A percentile compares a stretch with the other conserved stretches of the same genome.
Evolutionary conservation across 169 alveolate genomes (phyloP).

Genomic region (Eimeria tenella): DNA sequence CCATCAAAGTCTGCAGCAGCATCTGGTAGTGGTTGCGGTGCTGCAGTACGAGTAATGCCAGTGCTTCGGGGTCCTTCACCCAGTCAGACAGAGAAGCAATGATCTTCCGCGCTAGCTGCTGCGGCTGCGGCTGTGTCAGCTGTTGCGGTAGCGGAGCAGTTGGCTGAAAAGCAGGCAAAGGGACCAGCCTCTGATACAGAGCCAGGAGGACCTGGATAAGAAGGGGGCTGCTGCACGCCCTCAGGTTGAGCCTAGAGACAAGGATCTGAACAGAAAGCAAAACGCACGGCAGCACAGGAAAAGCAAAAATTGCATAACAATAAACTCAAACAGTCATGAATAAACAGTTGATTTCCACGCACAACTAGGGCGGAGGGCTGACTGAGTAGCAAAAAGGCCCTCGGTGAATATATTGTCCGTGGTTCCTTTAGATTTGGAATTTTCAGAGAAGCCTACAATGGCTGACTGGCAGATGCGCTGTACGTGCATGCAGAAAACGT

Average conservation of each 20-base stretch:
- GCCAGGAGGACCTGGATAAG: slow-evolving; percentile 68
- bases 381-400: too few species aligned
- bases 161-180: slow-evolving; percentile 77
- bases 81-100: slow-evolving; percentile 40
- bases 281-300: too few species aligned
- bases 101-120: slow-evolving; percentile 55
- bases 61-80: slow-evolving; percentile 35
- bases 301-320: too few species aligned
- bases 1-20: slow-evolving; percentile 75
- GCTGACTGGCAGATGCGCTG: slow-evolving; percentile 71
- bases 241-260: slow-evolving; percentile 61
- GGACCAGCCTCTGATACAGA: slow-evolving; percentile 61
- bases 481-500: slow-evolving; percentile 73
- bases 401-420: too few species aligned
- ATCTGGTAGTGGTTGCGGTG: slow-evolving; percentile 74
- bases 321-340: too few species aligned
- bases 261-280: slow-evolving; percentile 8
- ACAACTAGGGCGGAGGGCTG: too few species aligned
- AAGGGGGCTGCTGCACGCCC: slow-evolving; percentile 69
- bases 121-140: slow-evolving; percentile 62
- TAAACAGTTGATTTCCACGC: too few species aligned
- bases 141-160: slow-evolving; percentile 68
- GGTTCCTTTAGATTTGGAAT: too few species aligned
- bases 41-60: slow-evolving; percentile 52
- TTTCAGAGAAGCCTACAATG: slow-evolving; percentile 1